Conservation (phyloP, 2,329 filamentous ascomycete genomes). For the Clonostachys sp. region DNA sequence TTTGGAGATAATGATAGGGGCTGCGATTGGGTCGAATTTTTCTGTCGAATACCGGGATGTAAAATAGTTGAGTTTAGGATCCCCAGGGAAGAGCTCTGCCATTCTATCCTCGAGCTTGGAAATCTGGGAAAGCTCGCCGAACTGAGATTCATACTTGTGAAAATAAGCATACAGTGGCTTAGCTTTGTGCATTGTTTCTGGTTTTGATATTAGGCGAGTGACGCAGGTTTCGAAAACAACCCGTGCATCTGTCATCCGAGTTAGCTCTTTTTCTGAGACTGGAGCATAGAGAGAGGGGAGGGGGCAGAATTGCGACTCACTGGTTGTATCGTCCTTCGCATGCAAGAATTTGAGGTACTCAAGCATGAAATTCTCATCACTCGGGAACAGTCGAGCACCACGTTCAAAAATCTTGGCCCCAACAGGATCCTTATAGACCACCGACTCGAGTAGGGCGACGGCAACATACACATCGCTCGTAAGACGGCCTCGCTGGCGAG, state of each 20-base stretch:
- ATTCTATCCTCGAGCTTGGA: constrained; percentile 88
- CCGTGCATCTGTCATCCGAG: constrained; percentile 48
- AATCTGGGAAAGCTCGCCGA: constrained; percentile 88
- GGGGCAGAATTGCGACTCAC: constrained; percentile 46
- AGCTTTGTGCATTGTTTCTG: constrained; percentile 68
- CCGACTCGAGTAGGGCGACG: constrained; percentile 87
- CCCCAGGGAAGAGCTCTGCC: constrained; percentile 87
- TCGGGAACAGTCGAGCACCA: constrained; percentile 87
- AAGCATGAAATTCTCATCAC: constrained; percentile 88
- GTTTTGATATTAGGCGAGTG: constrained; percentile 72
- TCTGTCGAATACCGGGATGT: constrained; percentile 66
- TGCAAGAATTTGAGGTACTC: constrained; percentile 96
- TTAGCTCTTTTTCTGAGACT: background rate
- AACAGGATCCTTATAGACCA: constrained; percentile 91
- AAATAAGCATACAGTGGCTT: constrained; percentile 88
- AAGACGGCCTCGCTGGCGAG: constrained; percentile 78
- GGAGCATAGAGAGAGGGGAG: background rate
- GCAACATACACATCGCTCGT: constrained; percentile 95
- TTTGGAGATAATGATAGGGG: constrained; percentile 81
- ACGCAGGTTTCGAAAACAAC: constrained; percentile 96
- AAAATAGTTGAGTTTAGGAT: constrained; percentile 73
- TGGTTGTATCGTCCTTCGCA: constrained; percentile 86
- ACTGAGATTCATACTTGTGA: constrained; percentile 92
- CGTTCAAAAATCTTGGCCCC: constrained; percentile 95
- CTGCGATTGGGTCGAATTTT: constrained; percentile 75